Percentiles rank a stretch among this genome's conserved stretches.
These are phyloP conservation scores for Amaranthus palmeri DNA, from an alignment of 148 eudicot species.

Conservation along the genomic window DNA sequence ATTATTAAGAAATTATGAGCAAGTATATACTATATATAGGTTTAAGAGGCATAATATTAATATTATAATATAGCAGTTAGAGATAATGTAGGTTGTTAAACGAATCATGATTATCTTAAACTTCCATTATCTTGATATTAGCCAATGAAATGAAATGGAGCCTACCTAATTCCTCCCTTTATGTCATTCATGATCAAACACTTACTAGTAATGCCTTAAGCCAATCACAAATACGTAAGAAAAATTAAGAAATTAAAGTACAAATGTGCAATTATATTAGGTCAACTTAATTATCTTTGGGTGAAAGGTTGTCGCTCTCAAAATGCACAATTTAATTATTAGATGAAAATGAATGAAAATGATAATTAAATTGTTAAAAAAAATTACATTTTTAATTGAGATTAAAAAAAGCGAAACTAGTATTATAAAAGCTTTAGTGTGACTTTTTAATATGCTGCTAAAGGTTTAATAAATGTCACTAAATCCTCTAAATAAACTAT, in stretches of 20 bases:
- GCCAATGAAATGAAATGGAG: constrained; percentile 13
- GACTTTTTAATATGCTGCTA: no score
- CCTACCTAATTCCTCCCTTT: neutral
- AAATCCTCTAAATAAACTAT: no score
- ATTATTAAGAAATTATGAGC: no score
- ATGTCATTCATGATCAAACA: constrained; percentile 24
- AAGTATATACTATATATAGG: neutral
- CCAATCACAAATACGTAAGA: neutral
- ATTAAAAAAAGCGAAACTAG: no score
- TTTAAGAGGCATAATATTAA: neutral
- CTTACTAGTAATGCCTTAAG: constrained; percentile 18
- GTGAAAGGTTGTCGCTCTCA: neutral
- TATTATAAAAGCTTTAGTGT: no score
- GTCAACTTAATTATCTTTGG: constrained; percentile 20
- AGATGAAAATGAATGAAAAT: no score
- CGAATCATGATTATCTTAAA: neutral
- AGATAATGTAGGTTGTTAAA: neutral
- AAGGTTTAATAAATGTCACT: no score
- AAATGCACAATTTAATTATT: no score
- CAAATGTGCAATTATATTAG: constrained; percentile 26
- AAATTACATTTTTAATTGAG: no score
- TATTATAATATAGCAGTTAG: neutral
- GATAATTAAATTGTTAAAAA: no score
- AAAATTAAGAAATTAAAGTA: neutral
- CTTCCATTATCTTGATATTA: neutral